Evolutionary conservation across 2,329 filamentous ascomycete species (phyloP).

Genomic region (Paecilomyces variotii): DNA sequence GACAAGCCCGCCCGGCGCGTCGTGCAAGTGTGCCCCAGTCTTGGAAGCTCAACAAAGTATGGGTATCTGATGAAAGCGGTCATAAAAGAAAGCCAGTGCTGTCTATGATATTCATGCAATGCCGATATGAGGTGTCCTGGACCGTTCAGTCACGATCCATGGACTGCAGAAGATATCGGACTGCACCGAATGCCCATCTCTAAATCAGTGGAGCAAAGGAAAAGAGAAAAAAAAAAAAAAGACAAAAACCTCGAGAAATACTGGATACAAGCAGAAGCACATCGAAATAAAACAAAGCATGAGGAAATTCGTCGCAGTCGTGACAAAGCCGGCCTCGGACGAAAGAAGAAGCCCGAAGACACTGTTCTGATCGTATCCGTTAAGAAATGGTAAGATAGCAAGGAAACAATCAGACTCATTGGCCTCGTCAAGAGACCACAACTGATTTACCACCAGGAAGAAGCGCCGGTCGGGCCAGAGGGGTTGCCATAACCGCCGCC

Average conservation of each 20-base stretch:
- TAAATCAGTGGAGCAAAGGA: slow-evolving; percentile 22
- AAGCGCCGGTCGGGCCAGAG: slow-evolving; percentile 41
- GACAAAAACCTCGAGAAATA: slow-evolving; percentile 14
- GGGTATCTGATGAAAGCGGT: slow-evolving; percentile 43
- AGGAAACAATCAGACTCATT: slow-evolving; percentile 31
- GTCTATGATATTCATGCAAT: slow-evolving; percentile 45
- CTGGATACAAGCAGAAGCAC: slow-evolving; percentile 10
- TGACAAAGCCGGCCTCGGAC: slow-evolving; percentile 37
- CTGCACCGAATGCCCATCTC: slow-evolving; percentile 33
- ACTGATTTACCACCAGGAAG: slow-evolving; percentile 45
- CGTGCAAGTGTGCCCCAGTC: slow-evolving; percentile 30
- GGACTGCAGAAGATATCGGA: slow-evolving; percentile 25
- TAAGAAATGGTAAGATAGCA: slow-evolving; percentile 24
- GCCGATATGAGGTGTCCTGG: slow-evolving; percentile 25
- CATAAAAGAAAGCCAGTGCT: slow-evolving; percentile 42
- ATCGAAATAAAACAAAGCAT: slow-evolving; percentile 16
- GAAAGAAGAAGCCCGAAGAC: slow-evolving; percentile 21
- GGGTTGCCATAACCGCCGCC: slow-evolving; percentile 41
- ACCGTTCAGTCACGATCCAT: slow-evolving; percentile 15
- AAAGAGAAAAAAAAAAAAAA: slow-evolving; percentile 16
- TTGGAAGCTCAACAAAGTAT: slow-evolving; percentile 34
- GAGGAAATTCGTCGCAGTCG: slow-evolving; percentile 36
- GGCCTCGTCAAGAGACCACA: slow-evolving; percentile 33
- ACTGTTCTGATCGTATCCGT: slow-evolving; percentile 34
- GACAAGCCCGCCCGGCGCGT: slow-evolving; percentile 30